These are phyloP conservation scores for Phytophthora pinifolia DNA, from an alignment of 352 stramenopile genomes.

Conservation along the genomic window DNA sequence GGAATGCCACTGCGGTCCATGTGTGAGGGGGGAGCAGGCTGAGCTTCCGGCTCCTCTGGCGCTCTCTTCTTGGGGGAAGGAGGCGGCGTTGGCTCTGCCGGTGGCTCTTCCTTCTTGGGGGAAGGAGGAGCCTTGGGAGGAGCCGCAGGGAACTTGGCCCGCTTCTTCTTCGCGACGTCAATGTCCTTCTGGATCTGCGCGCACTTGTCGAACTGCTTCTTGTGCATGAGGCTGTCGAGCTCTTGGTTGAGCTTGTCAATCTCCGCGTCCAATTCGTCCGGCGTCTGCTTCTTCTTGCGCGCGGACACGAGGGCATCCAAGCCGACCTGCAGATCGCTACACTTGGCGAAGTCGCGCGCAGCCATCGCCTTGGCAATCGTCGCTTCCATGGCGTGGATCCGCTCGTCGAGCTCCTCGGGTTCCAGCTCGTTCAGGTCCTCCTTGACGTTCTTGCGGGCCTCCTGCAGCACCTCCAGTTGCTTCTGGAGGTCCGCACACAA, in stretches of 20 bases:
- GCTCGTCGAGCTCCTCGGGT: constrained; percentile 76
- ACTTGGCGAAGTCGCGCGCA: constrained; percentile 80
- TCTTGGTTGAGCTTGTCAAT: constrained; percentile 74
- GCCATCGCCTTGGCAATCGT: constrained; percentile 77
- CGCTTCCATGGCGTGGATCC: constrained; percentile 66
- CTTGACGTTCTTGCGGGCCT: constrained; percentile 72
- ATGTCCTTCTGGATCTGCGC: constrained; percentile 85
- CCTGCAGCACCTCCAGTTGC: constrained; percentile 74
- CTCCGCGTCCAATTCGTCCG: constrained; percentile 78
- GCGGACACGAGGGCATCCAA: constrained; percentile 69
- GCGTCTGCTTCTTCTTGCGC: constrained; percentile 87
- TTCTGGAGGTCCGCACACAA: constrained; percentile 82
- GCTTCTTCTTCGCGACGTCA: constrained; percentile 70
- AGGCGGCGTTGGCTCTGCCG: constrained; percentile 24
- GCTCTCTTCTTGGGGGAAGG: constrained; percentile 29
- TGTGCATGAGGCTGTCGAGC: constrained; percentile 66
- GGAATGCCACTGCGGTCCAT: constrained; percentile 33
- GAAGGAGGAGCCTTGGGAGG: constrained; percentile 29
- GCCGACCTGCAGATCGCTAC: constrained; percentile 62
- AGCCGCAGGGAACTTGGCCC: constrained; percentile 52
- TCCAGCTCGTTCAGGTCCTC: constrained; percentile 89
- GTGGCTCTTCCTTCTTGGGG: constrained; percentile 36
- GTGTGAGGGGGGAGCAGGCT: constrained; percentile 32
- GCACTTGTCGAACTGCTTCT: constrained; percentile 88
- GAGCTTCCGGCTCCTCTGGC: constrained; percentile 14